Conservation (phyloP, 192 early-diverging fungal species). For the Gonapodya sp. region DNA sequence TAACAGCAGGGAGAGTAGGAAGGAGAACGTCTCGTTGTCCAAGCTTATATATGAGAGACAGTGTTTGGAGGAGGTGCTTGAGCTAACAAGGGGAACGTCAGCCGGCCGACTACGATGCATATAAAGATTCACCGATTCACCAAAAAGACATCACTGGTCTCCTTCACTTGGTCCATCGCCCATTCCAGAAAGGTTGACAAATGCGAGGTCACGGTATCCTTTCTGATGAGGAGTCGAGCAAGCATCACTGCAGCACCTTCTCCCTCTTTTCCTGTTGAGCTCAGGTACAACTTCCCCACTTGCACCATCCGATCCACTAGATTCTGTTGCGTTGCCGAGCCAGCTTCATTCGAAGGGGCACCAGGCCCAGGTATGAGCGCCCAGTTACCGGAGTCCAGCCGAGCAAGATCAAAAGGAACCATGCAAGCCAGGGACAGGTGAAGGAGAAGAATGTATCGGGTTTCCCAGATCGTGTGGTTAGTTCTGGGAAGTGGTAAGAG, state of each 20-base stretch:
- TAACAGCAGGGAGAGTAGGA: conserved; percentile 29
- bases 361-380: neutral
- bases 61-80: conserved; percentile 50
- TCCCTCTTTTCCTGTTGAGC: conserved; percentile 71
- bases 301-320: conserved; percentile 63
- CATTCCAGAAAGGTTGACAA: conserved; percentile 63
- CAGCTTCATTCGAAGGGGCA: neutral
- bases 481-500: conserved; percentile 15
- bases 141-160: conserved; percentile 35
- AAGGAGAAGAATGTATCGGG: conserved; percentile 70
- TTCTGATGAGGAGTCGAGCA: conserved; percentile 66
- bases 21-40: conserved; percentile 54
- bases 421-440: conserved; percentile 93
- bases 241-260: conserved; percentile 78
- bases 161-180: conserved; percentile 33
- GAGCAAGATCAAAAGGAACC: conserved; percentile 89
- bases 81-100: conserved; percentile 18
- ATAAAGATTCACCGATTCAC: conserved; percentile 15
- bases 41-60: conserved; percentile 60
- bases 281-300: conserved; percentile 54
- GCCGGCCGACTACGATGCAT: neutral
- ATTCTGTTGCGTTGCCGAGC: conserved; percentile 15
- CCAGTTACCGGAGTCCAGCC: conserved; percentile 56
- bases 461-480: conserved; percentile 50
- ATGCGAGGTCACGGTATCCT: conserved; percentile 52